These are phyloP conservation scores for Boletus reticulatus DNA, from an alignment of 768 basidiomycete species.

Conservation along the genomic window DNA sequence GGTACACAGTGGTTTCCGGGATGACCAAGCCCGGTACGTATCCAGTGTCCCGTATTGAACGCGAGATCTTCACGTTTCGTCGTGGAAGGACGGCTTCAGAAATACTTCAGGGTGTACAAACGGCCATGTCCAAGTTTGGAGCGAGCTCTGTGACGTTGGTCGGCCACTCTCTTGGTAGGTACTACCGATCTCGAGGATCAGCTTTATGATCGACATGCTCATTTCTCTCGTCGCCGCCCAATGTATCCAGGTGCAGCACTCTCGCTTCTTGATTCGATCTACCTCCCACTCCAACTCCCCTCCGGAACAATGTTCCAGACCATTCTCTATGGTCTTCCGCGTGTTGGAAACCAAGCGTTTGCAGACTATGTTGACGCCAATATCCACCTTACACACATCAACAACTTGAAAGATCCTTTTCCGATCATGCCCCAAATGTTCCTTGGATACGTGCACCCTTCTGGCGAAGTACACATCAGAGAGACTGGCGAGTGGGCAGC, in stretches of 20 bases:
- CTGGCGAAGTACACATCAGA: constrained; percentile 43
- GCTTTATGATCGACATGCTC: neutral
- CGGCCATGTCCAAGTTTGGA: constrained; percentile 33
- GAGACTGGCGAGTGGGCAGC: constrained; percentile 46
- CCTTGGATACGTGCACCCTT: constrained; percentile 38
- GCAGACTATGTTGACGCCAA: constrained; percentile 53
- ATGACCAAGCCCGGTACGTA: constrained; percentile 42
- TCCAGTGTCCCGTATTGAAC: neutral
- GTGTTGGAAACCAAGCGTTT: constrained; percentile 55
- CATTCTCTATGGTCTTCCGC: constrained; percentile 34
- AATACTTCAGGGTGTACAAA: constrained; percentile 42
- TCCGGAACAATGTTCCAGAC: constrained; percentile 25
- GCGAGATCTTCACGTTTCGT: constrained; percentile 18
- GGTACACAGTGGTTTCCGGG: constrained; percentile 46
- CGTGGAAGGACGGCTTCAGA: constrained; percentile 37
- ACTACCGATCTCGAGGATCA: neutral
- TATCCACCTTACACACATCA: constrained; percentile 47
- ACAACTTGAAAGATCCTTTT: constrained; percentile 43
- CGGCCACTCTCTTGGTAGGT: constrained; percentile 42
- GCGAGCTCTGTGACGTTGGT: constrained; percentile 40
- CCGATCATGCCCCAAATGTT: constrained; percentile 34
- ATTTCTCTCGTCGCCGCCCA: neutral
- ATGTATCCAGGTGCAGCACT: constrained; percentile 29
- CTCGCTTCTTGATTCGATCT: constrained; percentile 35
- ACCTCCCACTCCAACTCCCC: constrained; percentile 35